phyloP scores from a whole-genome alignment of 495 filamentous ascomycete species.

The Penicillium arizonense region DNA sequence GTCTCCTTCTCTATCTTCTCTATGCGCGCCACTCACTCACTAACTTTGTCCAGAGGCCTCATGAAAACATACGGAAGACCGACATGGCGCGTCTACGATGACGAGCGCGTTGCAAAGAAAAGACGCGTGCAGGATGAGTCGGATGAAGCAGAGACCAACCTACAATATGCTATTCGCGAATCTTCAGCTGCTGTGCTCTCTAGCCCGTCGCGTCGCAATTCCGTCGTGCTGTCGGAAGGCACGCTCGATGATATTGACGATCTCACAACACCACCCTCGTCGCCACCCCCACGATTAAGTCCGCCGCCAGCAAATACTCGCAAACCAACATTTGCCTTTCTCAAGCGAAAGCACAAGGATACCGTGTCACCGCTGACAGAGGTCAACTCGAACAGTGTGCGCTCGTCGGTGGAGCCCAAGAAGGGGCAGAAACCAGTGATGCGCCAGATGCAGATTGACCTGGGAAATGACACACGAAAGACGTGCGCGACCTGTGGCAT shows the following conservation, averaged over 20 bases:
- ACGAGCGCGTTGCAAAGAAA: conserved; percentile 46
- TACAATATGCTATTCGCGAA: conserved; percentile 49
- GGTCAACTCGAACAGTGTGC: conserved; percentile 51
- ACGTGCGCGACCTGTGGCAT: conserved; percentile 67
- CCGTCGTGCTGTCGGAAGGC: conserved; percentile 45
- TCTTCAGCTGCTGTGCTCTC: conserved; percentile 49
- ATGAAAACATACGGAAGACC: conserved; percentile 55
- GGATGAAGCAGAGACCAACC: conserved; percentile 46
- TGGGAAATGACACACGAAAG: conserved; percentile 57
- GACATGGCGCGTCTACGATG: conserved; percentile 49
- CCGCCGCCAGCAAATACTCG: conserved; percentile 55
- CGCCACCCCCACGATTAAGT: conserved; percentile 55
- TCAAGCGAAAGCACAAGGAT: conserved; percentile 53
- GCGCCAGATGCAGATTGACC: conserved; percentile 66
- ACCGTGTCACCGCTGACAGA: conserved; percentile 44
- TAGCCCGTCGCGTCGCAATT: conserved; percentile 49
- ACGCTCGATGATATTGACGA: conserved; percentile 45
- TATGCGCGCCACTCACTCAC: background rate
- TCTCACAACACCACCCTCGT: conserved; percentile 49
- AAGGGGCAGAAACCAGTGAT: conserved; percentile 36
- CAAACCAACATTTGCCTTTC: conserved; percentile 52
- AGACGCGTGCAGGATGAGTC: conserved; percentile 46
- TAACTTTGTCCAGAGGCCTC: conserved; percentile 36
- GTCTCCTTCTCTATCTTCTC: background rate
- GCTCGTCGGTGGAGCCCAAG: conserved; percentile 40